Percentiles rank a stretch among this genome's conserved stretches.
phyloP scores from a whole-genome alignment of 192 early-diverging fungal genomes.

The Funneliformis geosporum region DNA sequence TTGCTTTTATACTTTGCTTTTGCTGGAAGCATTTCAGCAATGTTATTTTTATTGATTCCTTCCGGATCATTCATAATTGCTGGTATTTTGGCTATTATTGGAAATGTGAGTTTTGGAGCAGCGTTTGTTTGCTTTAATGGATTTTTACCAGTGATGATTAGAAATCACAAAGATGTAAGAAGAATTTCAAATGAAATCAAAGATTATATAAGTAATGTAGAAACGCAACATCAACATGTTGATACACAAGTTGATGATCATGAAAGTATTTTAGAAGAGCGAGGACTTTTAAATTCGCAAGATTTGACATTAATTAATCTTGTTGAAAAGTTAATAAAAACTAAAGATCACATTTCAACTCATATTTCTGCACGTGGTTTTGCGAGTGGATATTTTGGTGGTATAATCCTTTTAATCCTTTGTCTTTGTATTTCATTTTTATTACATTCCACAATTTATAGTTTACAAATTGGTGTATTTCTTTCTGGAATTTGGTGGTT shows the following conservation, averaged over 20 bases:
- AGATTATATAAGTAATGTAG: not conserved
- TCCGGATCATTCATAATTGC: conserved; percentile 35
- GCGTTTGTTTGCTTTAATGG: conserved; percentile 54
- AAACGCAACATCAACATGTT: not conserved
- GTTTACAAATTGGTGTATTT: conserved; percentile 48
- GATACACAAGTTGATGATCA: not conserved
- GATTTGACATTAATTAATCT: conserved; percentile 2
- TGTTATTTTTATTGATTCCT: conserved; percentile 43
- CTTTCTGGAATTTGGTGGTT: conserved; percentile 60
- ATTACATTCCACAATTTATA: conserved; percentile 37
- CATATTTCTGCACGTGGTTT: conserved; percentile 49
- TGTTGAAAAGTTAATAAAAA: conserved; percentile 1
- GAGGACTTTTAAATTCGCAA: not conserved
- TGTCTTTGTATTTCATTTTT: conserved; percentile 45
- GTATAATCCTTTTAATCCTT: conserved; percentile 45
- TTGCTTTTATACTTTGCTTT: conserved; percentile 46
- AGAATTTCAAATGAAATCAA: conserved; percentile 23
- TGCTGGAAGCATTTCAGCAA: conserved; percentile 44
- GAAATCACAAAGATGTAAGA: conserved; percentile 38
- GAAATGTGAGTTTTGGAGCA: conserved; percentile 51
- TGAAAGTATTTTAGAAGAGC: not conserved
- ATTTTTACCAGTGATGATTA: conserved; percentile 50
- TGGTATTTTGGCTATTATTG: conserved; percentile 44
- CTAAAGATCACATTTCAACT: conserved; percentile 40
- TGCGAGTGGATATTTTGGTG: conserved; percentile 50